Evolutionary conservation across 305 asterid genomes (phyloP).

Genomic region (Plantago coronopus): DNA sequence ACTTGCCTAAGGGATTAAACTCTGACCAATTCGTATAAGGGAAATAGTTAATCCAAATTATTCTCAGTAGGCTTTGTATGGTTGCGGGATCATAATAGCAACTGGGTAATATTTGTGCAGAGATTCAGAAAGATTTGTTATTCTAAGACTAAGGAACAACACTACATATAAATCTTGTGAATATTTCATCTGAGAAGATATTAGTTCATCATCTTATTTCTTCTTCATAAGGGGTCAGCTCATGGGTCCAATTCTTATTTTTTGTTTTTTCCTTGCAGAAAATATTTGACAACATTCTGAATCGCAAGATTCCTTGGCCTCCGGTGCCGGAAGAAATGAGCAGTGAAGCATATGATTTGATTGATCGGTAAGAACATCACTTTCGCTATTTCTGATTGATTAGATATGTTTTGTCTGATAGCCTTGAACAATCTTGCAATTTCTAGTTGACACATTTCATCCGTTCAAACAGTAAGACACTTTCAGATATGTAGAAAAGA

Average conservation of each 20-base stretch:
- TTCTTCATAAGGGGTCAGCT: slow-evolving; percentile 1
- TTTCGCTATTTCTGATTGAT: slow-evolving; percentile 7
- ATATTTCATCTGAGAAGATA: slow-evolving; percentile 1
- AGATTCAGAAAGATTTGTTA: no score
- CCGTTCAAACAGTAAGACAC: no score
- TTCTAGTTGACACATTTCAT: no score
- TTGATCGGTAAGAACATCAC: slow-evolving; percentile 68
- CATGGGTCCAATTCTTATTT: slow-evolving; percentile 6
- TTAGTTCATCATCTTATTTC: neutral
- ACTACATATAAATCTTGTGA: no score
- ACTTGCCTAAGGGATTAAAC: no score
- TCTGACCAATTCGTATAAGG: no score
- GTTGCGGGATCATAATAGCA: no score
- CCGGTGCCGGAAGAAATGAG: slow-evolving; percentile 88
- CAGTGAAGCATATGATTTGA: slow-evolving; percentile 76
- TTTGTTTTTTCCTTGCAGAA: slow-evolving; percentile 44
- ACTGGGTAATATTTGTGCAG: no score
- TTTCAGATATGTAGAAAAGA: no score
- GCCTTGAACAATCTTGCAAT: neutral
- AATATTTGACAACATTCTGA: slow-evolving; percentile 96
- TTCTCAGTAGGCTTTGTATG: no score
- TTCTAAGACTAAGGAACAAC: no score
- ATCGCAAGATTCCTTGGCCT: slow-evolving; percentile 98
- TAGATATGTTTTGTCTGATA: neutral
- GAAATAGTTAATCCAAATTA: no score